Evolutionary conservation across 2,329 filamentous ascomycete species (phyloP), one percentile per base, ranked within the genome.

Genomic region (Cladophialophora chaetospira): DNA sequence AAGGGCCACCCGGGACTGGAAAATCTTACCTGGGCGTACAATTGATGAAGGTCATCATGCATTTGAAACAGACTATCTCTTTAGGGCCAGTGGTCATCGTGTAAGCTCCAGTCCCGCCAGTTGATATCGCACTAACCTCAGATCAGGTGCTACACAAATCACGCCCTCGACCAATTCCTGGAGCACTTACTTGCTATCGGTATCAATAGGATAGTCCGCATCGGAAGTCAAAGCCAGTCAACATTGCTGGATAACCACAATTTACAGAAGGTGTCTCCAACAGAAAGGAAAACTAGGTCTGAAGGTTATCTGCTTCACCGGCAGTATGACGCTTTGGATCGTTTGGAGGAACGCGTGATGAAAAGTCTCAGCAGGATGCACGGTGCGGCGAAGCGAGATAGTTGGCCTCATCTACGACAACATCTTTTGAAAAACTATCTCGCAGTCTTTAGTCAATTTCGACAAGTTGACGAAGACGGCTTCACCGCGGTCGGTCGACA

Each of bases 181-280:
- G 81, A 87, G 61, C 79, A 87, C 56, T 68, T 88, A 0, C 53
- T 84, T 43, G 58, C 70, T 15, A 62, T 65, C 28, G 46, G 66
- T 5, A 66, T 70, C 3, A 62, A 69, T 0, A 73, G 81, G 4
- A 75, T 89, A 23, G 77, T 88, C 23, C 82, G 86, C 0, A 81
- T 89, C 4, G 86, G 87, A 0, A 78, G 77, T 0, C 77, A 77
- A 15, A 84, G 79, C 1, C 82, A 84, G 56, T 84, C 82, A 0
- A 76, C 80, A 25, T 63, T 70, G 1, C 69, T 88, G 0, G 65
- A 78, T 6, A 65, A 66, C 0, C 66, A 79, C n/a, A 86, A 82
- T 53, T 73, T 88, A 5, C 71, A 76, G 61, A 1, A 63, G 68
- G 8, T 63, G 65, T 1, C 67, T 69, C 9, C 82, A 79, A 82